Conservation (phyloP, 2,329 filamentous ascomycete species). For the Scedosporium dehoogii region DNA sequence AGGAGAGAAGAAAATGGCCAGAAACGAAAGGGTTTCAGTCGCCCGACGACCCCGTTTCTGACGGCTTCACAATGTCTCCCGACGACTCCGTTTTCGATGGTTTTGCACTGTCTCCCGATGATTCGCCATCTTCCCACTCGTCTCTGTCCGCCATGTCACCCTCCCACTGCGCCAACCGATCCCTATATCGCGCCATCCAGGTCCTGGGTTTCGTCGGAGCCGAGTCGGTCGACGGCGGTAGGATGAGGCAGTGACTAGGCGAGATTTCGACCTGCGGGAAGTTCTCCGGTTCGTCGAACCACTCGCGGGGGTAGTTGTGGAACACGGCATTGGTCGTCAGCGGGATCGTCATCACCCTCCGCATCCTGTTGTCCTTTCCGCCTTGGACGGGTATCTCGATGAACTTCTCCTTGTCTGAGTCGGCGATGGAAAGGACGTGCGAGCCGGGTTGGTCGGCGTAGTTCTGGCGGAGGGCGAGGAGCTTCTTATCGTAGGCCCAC, state of each 20-base stretch:
- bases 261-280: neutral
- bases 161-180: too few species aligned
- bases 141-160: too few species aligned
- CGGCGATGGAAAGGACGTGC: neutral
- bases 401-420: neutral
- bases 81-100: too few species aligned
- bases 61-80: too few species aligned
- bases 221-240: neutral
- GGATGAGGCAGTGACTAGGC: neutral
- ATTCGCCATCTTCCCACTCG: too few species aligned
- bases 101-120: too few species aligned
- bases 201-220: neutral
- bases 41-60: too few species aligned
- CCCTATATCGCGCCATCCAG: neutral
- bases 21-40: too few species aligned
- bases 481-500: constrained; percentile 1
- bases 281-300: neutral
- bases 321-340: neutral
- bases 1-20: neutral
- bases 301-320: constrained; percentile 1
- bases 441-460: neutral
- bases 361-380: neutral
- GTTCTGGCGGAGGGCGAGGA: neutral
- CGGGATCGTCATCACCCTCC: neutral
- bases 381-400: constrained; percentile 6